Evolutionary conservation across 78 protist species (phyloP).

Genomic region (Pigoraptor vietnamica): DNA sequence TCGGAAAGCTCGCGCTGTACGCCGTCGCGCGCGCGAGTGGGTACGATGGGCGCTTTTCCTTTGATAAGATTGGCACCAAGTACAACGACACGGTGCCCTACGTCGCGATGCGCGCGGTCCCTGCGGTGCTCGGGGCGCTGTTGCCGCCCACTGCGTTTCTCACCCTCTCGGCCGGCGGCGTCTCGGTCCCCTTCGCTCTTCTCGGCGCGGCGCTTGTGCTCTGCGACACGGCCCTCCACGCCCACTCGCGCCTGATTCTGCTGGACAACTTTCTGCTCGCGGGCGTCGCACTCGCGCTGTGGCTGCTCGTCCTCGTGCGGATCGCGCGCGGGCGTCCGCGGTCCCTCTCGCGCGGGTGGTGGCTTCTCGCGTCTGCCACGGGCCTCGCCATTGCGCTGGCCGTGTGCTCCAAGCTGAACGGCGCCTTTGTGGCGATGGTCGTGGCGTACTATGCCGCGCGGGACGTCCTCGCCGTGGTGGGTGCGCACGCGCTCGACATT

Average conservation of each 20-base stretch:
- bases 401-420: neutral
- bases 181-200: neutral
- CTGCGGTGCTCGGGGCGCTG: conserved; percentile 23
- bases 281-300: neutral
- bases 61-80: conserved; percentile 4
- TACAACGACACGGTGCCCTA: conserved; percentile 22
- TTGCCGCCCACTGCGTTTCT: conserved; percentile 19
- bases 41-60: conserved; percentile 28
- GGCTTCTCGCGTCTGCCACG: neutral
- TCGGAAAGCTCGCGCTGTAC: conserved; percentile 31
- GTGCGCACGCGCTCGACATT: neutral
- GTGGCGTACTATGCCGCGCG: neutral
- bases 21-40: neutral
- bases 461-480: neutral
- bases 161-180: neutral
- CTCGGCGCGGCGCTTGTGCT: conserved; percentile 22
- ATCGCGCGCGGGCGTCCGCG: neutral
- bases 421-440: neutral
- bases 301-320: neutral
- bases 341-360: neutral
- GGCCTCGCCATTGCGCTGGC: neutral
- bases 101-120: conserved; percentile 25
- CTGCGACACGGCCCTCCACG: neutral
- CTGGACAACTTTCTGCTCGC: neutral
- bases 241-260: neutral